phyloP scores from a whole-genome alignment of 768 basidiomycete species.

The Exidia glandulosa region DNA sequence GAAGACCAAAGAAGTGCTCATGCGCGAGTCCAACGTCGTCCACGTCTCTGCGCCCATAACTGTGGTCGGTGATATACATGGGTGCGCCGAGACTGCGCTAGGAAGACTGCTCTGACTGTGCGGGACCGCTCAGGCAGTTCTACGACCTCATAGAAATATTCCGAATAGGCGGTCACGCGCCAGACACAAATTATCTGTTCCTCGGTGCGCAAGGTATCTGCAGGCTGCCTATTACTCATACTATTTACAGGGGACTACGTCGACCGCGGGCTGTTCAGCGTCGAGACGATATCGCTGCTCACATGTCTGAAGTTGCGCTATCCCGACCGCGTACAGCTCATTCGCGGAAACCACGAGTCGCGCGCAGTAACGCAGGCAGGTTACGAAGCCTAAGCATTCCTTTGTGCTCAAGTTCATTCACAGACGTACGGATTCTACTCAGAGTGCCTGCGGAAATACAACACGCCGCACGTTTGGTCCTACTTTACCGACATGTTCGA shows the following conservation, averaged over 20 bases:
- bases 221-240: slow-evolving; percentile 2
- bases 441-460: slow-evolving; percentile 96
- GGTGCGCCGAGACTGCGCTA: slow-evolving; percentile 44
- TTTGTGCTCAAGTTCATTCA: slow-evolving; percentile 11
- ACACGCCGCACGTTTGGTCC: slow-evolving; percentile 92
- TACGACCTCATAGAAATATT: slow-evolving; percentile 99
- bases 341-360: slow-evolving; percentile 96
- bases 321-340: slow-evolving; percentile 91
- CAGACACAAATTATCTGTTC: slow-evolving; percentile 96
- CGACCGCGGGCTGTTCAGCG: slow-evolving; percentile 93
- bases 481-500: slow-evolving; percentile 99
- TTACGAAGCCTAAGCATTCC: slow-evolving; percentile 47
- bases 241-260: slow-evolving; percentile 81
- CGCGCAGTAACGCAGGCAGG: slow-evolving; percentile 97
- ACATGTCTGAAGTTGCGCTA: slow-evolving; percentile 96
- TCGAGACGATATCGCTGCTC: slow-evolving; percentile 94
- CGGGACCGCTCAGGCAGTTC: slow-evolving; percentile 66
- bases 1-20: slow-evolving; percentile 97
- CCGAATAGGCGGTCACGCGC: slow-evolving; percentile 93
- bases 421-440: slow-evolving; percentile 99
- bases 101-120: slow-evolving; percentile 22
- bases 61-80: slow-evolving; percentile 98
- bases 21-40: slow-evolving; percentile 97
- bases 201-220: slow-evolving; percentile 50
- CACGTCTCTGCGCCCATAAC: slow-evolving; percentile 95